A percentile compares a stretch with the other conserved stretches of the same genome.
Evolutionary conservation across 2,329 filamentous ascomycete species (phyloP).

Genomic region (Alternaria burnsii): DNA sequence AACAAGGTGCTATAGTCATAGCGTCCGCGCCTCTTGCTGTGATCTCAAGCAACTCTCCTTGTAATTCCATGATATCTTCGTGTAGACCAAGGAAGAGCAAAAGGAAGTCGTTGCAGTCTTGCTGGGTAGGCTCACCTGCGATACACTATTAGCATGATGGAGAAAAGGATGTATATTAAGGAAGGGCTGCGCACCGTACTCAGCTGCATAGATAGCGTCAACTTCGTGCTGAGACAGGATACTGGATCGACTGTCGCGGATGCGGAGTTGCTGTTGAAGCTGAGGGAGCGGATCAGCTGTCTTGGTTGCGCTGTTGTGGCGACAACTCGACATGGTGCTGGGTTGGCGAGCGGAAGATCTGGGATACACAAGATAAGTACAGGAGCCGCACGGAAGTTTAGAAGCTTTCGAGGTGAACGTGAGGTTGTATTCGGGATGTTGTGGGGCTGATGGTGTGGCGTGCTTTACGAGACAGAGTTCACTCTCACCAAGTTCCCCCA

Average conservation of each 20-base stretch:
- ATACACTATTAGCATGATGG: not conserved
- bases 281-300: not conserved
- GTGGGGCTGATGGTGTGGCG: not conserved
- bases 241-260: not conserved
- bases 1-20: not conserved
- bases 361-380: not conserved
- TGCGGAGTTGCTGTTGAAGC: not conserved
- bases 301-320: not conserved
- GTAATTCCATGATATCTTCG: not conserved
- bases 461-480: not conserved
- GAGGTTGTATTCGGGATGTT: not conserved
- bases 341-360: not conserved
- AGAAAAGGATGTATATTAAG: too few relatives aligned
- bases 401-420: not conserved
- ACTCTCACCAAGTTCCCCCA: not conserved
- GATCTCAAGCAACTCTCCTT: not conserved
- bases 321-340: not conserved
- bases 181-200: not conserved
- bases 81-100: not conserved
- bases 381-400: not conserved
- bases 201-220: not conserved
- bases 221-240: not conserved
- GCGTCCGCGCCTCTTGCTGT: not conserved
- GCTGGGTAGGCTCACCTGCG: conserved; percentile 3
- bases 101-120: conserved; percentile 4